Evolutionary conservation across 1,284 basidiomycete species (phyloP), one percentile per base, ranked within the genome.

Genomic region (Cryptococcus neoformans): DNA sequence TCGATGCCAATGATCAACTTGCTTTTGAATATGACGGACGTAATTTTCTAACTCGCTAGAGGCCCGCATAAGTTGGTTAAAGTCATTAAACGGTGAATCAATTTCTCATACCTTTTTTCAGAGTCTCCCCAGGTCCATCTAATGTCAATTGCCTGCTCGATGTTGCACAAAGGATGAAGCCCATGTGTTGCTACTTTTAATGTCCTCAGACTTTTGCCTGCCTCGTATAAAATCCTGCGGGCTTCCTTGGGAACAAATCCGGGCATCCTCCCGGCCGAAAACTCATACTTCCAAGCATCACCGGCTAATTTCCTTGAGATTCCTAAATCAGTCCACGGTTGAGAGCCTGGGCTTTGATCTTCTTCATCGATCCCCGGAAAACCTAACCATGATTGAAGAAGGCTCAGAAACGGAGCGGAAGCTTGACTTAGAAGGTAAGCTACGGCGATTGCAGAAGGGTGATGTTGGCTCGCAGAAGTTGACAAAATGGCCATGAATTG

Each of bases 271-370:
- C 62, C 62, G 0, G 66, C 48, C 0, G 66, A 66, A 47, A 75
- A 73, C 1, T 61, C 55, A 45, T 68, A 74, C 11, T 69, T 66
- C 67, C 68, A 74, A 0, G 54, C 47, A 0, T 45, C 52, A 4
- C 55, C 61, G 6, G 50, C 44, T 0, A 49, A 48, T 3, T 48
- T 59, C 8, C 69, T 64, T 0, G 64, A 70, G 39, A 74, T 70
- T n/a, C 75, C 74, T 6, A 77, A 56, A 53, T 75, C 74, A 0
- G 61, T 48, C 74, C 74, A 77, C 6, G 72, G 73, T 55, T 77
- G 74, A 0, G 62, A 55, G 3, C 51, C 50, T 1, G 63, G 56
- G 42, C 69, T 62, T 1, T 35, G n/a, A 35, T 66, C 65, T 39
- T 68, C 67, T 17, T 72, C 66, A 1, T 54, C 52, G 2, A 59